These are phyloP conservation scores for Paspalum notatum DNA, from an alignment of 176 grass and related monocot species.

Conservation along the genomic window DNA sequence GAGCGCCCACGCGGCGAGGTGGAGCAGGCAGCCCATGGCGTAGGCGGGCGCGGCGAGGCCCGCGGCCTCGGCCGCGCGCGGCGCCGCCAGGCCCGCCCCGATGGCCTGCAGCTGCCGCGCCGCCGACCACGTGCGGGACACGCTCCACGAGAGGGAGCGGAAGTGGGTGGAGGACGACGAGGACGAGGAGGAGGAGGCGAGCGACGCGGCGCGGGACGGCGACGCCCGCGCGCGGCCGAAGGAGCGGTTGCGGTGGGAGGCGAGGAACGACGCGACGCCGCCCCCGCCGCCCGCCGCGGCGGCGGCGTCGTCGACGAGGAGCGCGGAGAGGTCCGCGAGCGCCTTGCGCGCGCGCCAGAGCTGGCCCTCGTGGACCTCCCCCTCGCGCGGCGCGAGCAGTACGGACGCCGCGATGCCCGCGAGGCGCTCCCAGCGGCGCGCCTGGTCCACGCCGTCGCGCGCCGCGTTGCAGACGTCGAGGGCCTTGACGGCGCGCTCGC, in stretches of 20 bases:
- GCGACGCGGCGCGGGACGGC: not conserved
- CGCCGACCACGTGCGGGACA: constrained; percentile 90
- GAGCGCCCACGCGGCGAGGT: constrained; percentile 79
- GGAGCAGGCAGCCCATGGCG: constrained; percentile 77
- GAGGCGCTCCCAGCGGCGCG: constrained; percentile 76
- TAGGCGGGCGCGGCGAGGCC: constrained; percentile 58
- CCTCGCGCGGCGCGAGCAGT: constrained; percentile 42
- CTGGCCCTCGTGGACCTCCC: constrained; percentile 62
- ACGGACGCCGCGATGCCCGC: constrained; percentile 68
- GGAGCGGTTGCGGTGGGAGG: constrained; percentile 94
- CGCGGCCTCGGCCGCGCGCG: constrained; percentile 68
- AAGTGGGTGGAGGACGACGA: constrained; percentile 60
- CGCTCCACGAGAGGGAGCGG: constrained; percentile 96
- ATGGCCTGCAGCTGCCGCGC: constrained; percentile 84
- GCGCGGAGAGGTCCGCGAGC: constrained; percentile 70
- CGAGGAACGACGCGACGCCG: constrained; percentile 46
- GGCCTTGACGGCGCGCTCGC: constrained; percentile 84
- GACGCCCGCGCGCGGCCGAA: constrained; percentile 72
- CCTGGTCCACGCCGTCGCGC: constrained; percentile 76
- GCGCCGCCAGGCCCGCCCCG: constrained; percentile 53
- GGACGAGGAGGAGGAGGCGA: constrained; percentile 25
- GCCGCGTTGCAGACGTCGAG: constrained; percentile 97
- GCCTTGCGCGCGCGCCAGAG: constrained; percentile 79
- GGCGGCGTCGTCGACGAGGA: constrained; percentile 83
- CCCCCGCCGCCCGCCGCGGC: not conserved